Conservation (phyloP, 2,329 filamentous ascomycete genomes). For the Coniella vitis region DNA sequence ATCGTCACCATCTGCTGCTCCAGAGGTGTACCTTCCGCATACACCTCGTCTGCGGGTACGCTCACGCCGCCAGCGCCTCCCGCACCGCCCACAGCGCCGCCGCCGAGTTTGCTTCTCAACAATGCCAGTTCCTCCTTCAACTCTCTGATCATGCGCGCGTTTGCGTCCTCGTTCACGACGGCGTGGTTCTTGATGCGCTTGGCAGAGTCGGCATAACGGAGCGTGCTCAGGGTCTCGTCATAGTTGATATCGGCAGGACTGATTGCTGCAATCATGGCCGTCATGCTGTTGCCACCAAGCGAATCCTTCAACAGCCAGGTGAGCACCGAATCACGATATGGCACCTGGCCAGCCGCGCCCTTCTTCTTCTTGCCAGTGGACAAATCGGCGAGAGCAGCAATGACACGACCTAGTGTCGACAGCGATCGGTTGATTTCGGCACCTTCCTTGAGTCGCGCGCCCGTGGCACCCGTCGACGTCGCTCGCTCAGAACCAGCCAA, state of each 20-base stretch:
- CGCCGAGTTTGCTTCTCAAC: constrained; percentile 75
- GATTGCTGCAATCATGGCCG: constrained; percentile 98
- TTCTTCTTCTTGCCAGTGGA: constrained; percentile 81
- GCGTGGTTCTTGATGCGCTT: constrained; percentile 99
- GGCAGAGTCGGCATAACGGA: constrained; percentile 93
- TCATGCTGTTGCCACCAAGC: constrained; percentile 96
- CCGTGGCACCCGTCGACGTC: constrained; percentile 93
- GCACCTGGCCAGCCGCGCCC: constrained; percentile 68
- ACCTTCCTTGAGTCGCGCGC: constrained; percentile 90
- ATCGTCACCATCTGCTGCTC: constrained; percentile 97
- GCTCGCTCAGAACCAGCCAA: constrained; percentile 95
- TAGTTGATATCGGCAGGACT: constrained; percentile 99
- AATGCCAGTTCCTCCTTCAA: constrained; percentile 89
- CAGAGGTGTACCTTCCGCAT: constrained; percentile 83
- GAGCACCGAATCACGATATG: constrained; percentile 92
- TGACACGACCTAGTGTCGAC: constrained; percentile 93
- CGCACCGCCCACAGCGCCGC: constrained; percentile 33
- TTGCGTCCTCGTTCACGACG: constrained; percentile 97
- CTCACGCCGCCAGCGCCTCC: constrained; percentile 34
- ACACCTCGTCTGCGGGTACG: constrained; percentile 68
- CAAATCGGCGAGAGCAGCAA: constrained; percentile 87
- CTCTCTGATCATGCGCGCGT: constrained; percentile 97
- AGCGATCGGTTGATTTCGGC: constrained; percentile 97
- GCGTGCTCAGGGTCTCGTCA: constrained; percentile 90
- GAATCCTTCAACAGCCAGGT: constrained; percentile 98